These are phyloP conservation scores for Sapria himalayana DNA, from an alignment of 345 rosid genomes.

Conservation along the genomic window DNA sequence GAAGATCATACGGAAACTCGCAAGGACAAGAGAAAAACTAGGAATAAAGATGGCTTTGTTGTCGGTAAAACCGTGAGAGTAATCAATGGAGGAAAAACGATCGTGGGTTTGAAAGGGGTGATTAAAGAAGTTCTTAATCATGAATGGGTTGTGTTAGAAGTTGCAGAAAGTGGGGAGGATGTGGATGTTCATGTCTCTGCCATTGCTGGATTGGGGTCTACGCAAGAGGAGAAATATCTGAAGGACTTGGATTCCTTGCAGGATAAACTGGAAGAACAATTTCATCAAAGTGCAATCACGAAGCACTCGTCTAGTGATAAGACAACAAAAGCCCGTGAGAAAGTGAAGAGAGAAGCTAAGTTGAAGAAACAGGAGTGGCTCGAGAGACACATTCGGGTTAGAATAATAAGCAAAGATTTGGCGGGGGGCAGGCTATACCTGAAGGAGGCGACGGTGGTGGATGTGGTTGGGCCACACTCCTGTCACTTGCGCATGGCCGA, in stretches of 20 bases:
- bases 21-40: slow-evolving; percentile 3
- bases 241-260: slow-evolving; percentile 26
- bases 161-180: slow-evolving; percentile 20
- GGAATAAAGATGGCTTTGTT: slow-evolving; percentile 12
- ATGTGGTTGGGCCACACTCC: slow-evolving; percentile 48
- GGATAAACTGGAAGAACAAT: slow-evolving; percentile 7
- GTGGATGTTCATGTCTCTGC: slow-evolving; percentile 22
- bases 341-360: slow-evolving; percentile 11
- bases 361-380: slow-evolving; percentile 32
- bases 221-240: slow-evolving; percentile 43
- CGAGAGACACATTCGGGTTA: slow-evolving; percentile 49
- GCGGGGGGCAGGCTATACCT: slow-evolving; percentile 47
- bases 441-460: slow-evolving; percentile 70
- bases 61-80: slow-evolving; percentile 49
- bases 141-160: slow-evolving; percentile 21
- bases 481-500: slow-evolving; percentile 68
- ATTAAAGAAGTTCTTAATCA: slow-evolving; percentile 18
- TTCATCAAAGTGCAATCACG: slow-evolving; percentile 4
- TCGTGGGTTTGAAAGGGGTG: slow-evolving; percentile 33
- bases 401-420: slow-evolving; percentile 47
- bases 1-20: slow-evolving; percentile 3
- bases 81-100: slow-evolving; percentile 20
- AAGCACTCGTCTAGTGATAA: neutral
- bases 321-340: slow-evolving; percentile 6
- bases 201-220: slow-evolving; percentile 45